These are phyloP conservation scores for Elaeis oleifera DNA, from an alignment of 202 grass and related monocot species.

Conservation along the genomic window DNA sequence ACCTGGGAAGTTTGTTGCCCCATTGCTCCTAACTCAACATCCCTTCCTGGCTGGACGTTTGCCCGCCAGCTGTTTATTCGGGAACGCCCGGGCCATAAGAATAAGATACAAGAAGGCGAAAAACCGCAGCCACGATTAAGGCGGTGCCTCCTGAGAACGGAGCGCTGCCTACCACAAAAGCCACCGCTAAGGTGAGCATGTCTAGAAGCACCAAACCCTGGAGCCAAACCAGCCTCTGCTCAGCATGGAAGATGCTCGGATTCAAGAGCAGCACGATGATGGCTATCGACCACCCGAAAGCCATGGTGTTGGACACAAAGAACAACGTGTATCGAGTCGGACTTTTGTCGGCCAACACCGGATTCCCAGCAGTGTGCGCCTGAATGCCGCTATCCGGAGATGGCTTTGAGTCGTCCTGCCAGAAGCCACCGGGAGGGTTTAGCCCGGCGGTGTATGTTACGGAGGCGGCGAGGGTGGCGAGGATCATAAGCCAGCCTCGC, in stretches of 20 bases:
- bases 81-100: no score
- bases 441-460: conserved; percentile 45
- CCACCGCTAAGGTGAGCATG: conserved; percentile 61
- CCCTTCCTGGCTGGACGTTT: no score
- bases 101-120: no score
- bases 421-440: conserved; percentile 36
- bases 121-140: background rate
- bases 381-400: no score
- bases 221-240: conserved; percentile 19
- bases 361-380: no score
- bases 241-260: conserved; percentile 15
- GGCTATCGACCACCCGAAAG: no score
- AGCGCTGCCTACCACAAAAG: conserved; percentile 50
- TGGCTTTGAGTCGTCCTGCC: no score
- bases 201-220: conserved; percentile 21
- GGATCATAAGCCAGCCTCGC: conserved; percentile 41
- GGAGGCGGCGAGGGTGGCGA: conserved; percentile 38
- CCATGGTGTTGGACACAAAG: conserved; percentile 13
- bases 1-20: no score
- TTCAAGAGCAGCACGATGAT: conserved; percentile 33
- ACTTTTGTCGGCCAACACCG: conserved; percentile 21
- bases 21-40: no score
- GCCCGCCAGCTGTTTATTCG: no score
- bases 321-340: conserved; percentile 27
- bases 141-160: conserved; percentile 31